Conservation (phyloP, 1,139 yeast species). For the Hanseniaspora sp. region DNA sequence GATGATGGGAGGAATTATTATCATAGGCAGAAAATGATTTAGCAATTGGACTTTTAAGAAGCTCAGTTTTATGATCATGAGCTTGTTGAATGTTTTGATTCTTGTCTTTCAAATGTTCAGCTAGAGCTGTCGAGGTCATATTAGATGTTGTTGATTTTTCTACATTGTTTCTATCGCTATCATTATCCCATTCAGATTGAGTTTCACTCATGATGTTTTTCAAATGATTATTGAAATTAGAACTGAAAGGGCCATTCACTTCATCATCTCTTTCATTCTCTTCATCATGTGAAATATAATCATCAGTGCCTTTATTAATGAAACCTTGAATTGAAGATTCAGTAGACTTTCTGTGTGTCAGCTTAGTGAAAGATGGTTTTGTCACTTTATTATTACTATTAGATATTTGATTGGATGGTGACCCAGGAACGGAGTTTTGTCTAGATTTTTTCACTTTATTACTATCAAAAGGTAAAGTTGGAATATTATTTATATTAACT, state of each 20-base stretch:
- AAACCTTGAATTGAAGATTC: constrained; percentile 64
- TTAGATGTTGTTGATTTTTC: constrained; percentile 3
- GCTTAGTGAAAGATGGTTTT: background rate
- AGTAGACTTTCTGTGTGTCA: constrained; percentile 35
- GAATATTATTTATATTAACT: background rate
- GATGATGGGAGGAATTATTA: constrained; percentile 6
- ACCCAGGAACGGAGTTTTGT: background rate
- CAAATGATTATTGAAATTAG: constrained; percentile 17
- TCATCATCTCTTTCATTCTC: constrained; percentile 32
- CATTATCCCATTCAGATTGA: constrained; percentile 1
- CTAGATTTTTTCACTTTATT: constrained; percentile 1
- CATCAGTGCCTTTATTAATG: constrained; percentile 59
- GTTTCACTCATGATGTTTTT: constrained; percentile 17
- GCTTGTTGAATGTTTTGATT: background rate
- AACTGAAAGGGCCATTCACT: background rate
- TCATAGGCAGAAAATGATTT: background rate
- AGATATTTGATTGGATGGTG: background rate
- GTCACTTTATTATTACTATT: background rate
- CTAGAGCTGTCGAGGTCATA: constrained; percentile 13
- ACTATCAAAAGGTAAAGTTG: constrained; percentile 8
- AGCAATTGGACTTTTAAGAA: background rate
- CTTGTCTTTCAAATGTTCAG: background rate
- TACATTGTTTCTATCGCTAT: background rate
- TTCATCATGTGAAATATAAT: constrained; percentile 39
- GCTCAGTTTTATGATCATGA: background rate